Evolutionary conservation across 108 stramenopile genomes (phyloP), one percentile per base, ranked within the genome.

Genomic region (Cyclotella cryptica): DNA sequence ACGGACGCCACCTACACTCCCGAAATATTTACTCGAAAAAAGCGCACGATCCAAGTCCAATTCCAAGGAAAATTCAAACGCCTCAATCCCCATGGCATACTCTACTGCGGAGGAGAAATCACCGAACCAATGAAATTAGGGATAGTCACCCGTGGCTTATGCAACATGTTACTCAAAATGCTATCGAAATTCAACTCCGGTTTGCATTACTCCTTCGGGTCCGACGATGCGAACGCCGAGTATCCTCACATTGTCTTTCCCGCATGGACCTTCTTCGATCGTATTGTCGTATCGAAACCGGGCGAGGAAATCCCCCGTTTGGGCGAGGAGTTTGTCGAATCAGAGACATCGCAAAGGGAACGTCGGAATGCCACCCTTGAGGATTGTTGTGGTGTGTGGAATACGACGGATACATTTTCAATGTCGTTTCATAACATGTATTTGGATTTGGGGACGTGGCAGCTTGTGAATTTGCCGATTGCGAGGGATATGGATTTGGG

Each of bases 21-120:
- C 77, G 40, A 84, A 87, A 72, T 46, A 4, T 44, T 72, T n/a
- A n/a, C 41, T 22, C 27, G 30, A 46, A 46, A 40, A 74, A 64
- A 28, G 29, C 40, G 54, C 10, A 41, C 11, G 1, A 28, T 41
- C 43, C 40, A 26, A 47, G 42, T 92, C 21, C 91, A 93, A 81
- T 66, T 93, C 6, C 95, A 96, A 68, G 95, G 95, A 40, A 87
- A 88, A 29, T 91, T 96, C 82, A 92, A 91, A 74, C 54, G 71
- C 26, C 42, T 71, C 2, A 35, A 35, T 46, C 95, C 95, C 1
- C 68, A 67, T n/a, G 92, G 92, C 13, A 66, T 71, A 24, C 26
- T 96, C 10, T 93, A 68, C 65, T 83, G 89, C n/a, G 92, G 92
- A 17, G 79, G 79, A 44, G 95, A 96, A 66, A 83, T 92, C 29